phyloP scores from a whole-genome alignment of 225 moss, liverwort and hornwort genomes.

The Thuidium tamariscinum region DNA sequence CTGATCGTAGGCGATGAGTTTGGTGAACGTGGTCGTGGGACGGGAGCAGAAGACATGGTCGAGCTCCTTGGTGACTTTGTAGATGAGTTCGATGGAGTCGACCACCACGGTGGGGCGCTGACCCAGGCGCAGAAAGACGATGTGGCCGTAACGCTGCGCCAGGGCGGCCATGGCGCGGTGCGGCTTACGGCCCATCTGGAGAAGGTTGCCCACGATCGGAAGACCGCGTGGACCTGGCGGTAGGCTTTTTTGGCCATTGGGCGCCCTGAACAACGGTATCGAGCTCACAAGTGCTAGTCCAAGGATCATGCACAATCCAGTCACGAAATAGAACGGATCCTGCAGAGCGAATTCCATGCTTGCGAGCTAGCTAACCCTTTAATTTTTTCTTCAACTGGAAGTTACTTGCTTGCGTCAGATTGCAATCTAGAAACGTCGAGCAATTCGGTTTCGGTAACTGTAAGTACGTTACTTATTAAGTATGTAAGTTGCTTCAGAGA shows the following conservation, averaged over 20 bases:
- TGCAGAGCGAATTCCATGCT: background rate
- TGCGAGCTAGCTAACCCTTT: background rate
- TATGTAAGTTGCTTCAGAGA: background rate
- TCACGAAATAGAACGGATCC: background rate
- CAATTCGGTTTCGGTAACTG: no score
- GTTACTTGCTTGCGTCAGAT: background rate
- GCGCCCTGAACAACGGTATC: background rate
- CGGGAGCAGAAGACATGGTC: slow-evolving; percentile 34
- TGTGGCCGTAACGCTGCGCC: slow-evolving; percentile 15
- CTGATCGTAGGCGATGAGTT: background rate
- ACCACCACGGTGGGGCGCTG: slow-evolving; percentile 19
- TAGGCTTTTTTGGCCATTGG: background rate
- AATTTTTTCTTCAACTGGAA: background rate
- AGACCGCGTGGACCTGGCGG: slow-evolving; percentile 14
- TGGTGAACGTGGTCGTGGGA: slow-evolving; percentile 4
- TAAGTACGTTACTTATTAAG: no score
- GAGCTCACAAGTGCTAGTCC: background rate
- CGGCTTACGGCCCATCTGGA: slow-evolving; percentile 8
- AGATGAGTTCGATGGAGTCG: slow-evolving; percentile 11
- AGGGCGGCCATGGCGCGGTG: slow-evolving; percentile 7
- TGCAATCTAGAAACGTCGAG: background rate
- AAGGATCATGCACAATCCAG: background rate
- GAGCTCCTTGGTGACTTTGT: slow-evolving; percentile 15
- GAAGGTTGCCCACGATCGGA: slow-evolving; percentile 23
- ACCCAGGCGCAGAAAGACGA: slow-evolving; percentile 27